phyloP scores from a whole-genome alignment of 306 rosid genomes.

The Canavalia gladiata region DNA sequence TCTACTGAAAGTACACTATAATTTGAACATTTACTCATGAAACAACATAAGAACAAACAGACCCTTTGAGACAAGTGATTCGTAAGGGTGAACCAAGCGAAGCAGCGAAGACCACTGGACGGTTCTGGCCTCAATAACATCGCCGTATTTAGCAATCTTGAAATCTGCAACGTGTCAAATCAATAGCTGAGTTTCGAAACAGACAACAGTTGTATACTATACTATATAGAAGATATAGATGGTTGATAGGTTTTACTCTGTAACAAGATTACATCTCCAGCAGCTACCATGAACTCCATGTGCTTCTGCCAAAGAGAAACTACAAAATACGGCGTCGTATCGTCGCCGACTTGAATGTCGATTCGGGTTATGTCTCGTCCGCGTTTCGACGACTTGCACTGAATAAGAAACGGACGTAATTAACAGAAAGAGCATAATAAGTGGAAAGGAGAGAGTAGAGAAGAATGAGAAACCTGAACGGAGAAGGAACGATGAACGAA shows the following conservation, averaged over 20 bases:
- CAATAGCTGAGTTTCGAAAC: not conserved
- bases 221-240: too few relatives aligned
- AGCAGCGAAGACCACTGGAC: constrained; percentile 74
- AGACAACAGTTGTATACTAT: not conserved
- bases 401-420: constrained; percentile 26
- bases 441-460: not conserved
- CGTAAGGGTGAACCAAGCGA: constrained; percentile 65
- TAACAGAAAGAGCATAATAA: not conserved
- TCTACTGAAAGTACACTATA: not conserved
- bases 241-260: constrained; percentile 52
- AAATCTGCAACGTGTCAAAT: constrained; percentile 60
- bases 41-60: not conserved
- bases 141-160: constrained; percentile 72
- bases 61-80: constrained; percentile 74
- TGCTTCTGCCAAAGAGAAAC: constrained; percentile 78
- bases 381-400: constrained; percentile 70
- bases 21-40: not conserved
- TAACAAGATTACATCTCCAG: constrained; percentile 70
- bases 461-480: constrained; percentile 59
- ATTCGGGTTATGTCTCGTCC: constrained; percentile 61
- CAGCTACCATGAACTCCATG: constrained; percentile 57
- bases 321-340: constrained; percentile 71
- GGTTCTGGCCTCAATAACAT: constrained; percentile 71
- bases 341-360: constrained; percentile 86
- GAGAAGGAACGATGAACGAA: constrained; percentile 75